phyloP scores from a whole-genome alignment of 768 basidiomycete genomes.

The Macrolepiota fuliginosa region DNA sequence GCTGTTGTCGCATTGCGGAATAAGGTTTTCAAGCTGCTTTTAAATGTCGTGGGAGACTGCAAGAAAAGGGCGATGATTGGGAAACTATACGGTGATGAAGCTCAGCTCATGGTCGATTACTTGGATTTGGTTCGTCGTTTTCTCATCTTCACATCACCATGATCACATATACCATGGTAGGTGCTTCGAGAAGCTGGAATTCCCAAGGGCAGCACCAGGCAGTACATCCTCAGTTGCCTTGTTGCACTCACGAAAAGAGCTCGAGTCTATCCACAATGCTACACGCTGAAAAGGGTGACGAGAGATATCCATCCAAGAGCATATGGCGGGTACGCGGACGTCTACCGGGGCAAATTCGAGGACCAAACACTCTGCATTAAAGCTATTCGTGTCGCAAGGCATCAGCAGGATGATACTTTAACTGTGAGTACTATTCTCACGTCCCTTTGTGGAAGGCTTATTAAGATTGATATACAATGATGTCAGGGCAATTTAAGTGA shows the following conservation, averaged over 20 bases:
- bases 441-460: background rate
- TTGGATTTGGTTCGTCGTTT: background rate
- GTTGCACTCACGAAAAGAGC: background rate
- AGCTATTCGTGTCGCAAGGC: background rate
- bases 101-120: background rate
- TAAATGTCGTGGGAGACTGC: background rate
- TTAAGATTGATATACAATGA: background rate
- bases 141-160: background rate
- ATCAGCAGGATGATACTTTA: background rate
- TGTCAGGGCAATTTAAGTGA: constrained; percentile 18
- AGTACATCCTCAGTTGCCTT: background rate
- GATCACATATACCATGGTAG: background rate
- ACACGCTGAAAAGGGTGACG: background rate
- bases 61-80: background rate
- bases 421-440: background rate
- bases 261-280: background rate
- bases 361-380: background rate
- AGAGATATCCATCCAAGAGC: no score
- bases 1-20: no score
- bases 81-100: background rate
- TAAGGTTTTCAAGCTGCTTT: background rate
- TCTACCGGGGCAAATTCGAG: background rate
- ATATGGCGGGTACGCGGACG: background rate
- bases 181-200: background rate
- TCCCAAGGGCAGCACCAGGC: background rate